A percentile compares a stretch with the other conserved stretches of the same genome.
Evolutionary conservation across 73 alveolate genomes (phyloP).

Genomic region (Uronychia setigera): DNA sequence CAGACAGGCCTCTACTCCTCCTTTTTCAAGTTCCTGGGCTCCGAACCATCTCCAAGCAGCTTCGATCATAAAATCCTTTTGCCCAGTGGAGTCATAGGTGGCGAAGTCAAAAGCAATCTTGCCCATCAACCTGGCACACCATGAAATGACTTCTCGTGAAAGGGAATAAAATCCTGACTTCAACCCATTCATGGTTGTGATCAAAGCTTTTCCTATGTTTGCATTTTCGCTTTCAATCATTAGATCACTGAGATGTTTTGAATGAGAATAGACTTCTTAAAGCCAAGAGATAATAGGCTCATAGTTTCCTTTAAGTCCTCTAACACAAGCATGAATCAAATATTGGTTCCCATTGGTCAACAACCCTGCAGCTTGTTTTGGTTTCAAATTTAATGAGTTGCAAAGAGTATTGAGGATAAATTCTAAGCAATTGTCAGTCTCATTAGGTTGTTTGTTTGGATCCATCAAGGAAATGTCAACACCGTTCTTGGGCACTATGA

Average conservation of each 20-base stretch:
- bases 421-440: conserved; percentile 64
- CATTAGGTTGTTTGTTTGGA: conserved; percentile 54
- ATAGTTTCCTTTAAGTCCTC: conserved; percentile 90
- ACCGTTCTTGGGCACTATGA: conserved; percentile 51
- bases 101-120: conserved; percentile 32
- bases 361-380: conserved; percentile 86
- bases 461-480: conserved; percentile 68
- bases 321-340: conserved; percentile 82
- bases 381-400: conserved; percentile 58
- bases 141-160: conserved; percentile 3
- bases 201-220: conserved; percentile 14
- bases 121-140: conserved; percentile 32
- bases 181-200: conserved; percentile 31
- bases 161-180: conserved; percentile 14
- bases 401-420: conserved; percentile 65
- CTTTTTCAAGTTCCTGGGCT: conserved; percentile 18
- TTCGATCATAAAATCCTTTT: neutral
- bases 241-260: conserved; percentile 45
- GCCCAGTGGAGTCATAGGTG: neutral
- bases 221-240: conserved; percentile 13
- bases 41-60: conserved; percentile 37
- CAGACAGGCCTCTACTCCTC: conserved; percentile 33
- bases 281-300: conserved; percentile 77
- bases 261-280: conserved; percentile 70
- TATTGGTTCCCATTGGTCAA: conserved; percentile 80